Conservation (phyloP, 2,329 filamentous ascomycete genomes). For the Ascochyta clinopodiicola region DNA sequence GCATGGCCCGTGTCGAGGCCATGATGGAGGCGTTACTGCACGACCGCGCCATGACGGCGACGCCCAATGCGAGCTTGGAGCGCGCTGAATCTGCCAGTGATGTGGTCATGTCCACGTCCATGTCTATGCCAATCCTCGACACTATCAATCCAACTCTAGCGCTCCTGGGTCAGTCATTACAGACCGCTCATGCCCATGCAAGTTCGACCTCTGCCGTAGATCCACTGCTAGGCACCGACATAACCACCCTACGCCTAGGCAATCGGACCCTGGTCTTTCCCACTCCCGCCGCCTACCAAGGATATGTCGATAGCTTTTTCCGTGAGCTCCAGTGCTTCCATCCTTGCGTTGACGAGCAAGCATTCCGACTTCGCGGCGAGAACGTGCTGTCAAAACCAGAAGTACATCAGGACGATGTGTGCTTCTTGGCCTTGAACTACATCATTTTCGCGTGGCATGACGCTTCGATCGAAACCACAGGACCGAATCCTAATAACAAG, state of each 20-base stretch:
- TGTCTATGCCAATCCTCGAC: slow-evolving; percentile 32
- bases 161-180: slow-evolving; percentile 22
- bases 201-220: neutral
- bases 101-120: slow-evolving; percentile 24
- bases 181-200: neutral
- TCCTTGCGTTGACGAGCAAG: slow-evolving; percentile 40
- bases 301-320: slow-evolving; percentile 38
- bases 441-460: slow-evolving; percentile 34
- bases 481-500: neutral
- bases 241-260: slow-evolving; percentile 14
- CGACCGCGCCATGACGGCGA: slow-evolving; percentile 33
- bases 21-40: slow-evolving; percentile 47
- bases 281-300: slow-evolving; percentile 27
- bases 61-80: slow-evolving; percentile 35
- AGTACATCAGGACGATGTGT: slow-evolving; percentile 26
- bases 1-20: slow-evolving; percentile 44
- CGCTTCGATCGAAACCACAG: slow-evolving; percentile 17
- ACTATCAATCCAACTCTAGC: slow-evolving; percentile 31
- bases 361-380: slow-evolving; percentile 33
- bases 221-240: neutral
- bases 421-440: slow-evolving; percentile 41
- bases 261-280: slow-evolving; percentile 32
- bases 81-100: slow-evolving; percentile 33
- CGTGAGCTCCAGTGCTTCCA: slow-evolving; percentile 32
- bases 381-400: slow-evolving; percentile 28